Conservation (phyloP, 345 rosid species). For the Pistacia vera region DNA sequence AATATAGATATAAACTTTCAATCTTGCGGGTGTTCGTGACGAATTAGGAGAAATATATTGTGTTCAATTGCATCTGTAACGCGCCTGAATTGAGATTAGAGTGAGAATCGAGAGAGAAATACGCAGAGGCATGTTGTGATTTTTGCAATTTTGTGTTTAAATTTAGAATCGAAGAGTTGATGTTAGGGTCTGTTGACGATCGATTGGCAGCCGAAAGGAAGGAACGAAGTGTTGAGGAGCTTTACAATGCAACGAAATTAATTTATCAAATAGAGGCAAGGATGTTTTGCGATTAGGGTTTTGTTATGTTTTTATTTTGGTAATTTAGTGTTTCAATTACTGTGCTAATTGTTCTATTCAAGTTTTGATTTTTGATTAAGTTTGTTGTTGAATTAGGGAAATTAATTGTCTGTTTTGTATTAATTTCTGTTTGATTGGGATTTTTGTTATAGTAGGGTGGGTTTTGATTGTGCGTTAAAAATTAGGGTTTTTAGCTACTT, state of each 20-base stretch:
- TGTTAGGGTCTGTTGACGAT: constrained; percentile 29
- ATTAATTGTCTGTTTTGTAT: neutral
- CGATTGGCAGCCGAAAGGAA: constrained; percentile 38
- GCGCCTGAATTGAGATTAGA: neutral
- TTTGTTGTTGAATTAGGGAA: constrained; percentile 6
- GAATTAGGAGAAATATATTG: constrained; percentile 4
- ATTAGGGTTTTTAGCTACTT: constrained; percentile 8
- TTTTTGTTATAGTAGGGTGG: neutral
- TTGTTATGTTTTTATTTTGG: neutral
- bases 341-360: neutral
- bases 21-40: constrained; percentile 21
- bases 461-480: neutral
- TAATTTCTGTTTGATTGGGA: neutral
- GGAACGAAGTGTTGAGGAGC: constrained; percentile 36
- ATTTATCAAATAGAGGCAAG: constrained; percentile 55
- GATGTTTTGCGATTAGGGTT: constrained; percentile 37
- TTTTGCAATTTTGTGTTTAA: neutral
- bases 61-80: constrained; percentile 20
- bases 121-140: constrained; percentile 1
- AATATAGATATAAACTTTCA: constrained; percentile 18
- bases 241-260: constrained; percentile 39
- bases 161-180: constrained; percentile 23
- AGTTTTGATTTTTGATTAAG: neutral
- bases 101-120: constrained; percentile 14
- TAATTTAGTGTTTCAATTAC: neutral